These are phyloP conservation scores for Dalbergia cochinchinensis DNA, from an alignment of 306 rosid species.

Conservation along the genomic window DNA sequence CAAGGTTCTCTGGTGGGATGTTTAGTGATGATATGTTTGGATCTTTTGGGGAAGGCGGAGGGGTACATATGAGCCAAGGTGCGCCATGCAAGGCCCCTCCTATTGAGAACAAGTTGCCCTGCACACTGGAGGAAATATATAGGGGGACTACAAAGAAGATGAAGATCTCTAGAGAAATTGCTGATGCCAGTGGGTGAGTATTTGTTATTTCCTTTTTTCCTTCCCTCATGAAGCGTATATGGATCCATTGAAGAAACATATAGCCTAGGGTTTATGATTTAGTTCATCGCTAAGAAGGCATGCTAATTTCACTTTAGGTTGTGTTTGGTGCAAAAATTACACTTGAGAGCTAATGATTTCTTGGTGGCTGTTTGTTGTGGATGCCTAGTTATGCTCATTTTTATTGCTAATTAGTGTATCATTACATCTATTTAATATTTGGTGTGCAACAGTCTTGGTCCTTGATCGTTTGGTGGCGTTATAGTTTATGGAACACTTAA, in stretches of 20 bases:
- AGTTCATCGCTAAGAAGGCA: not conserved
- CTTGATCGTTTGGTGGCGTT: no score
- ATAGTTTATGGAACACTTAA: not conserved
- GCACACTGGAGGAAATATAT: conserved; percentile 69
- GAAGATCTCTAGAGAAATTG: conserved; percentile 73
- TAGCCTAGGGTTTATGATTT: not conserved
- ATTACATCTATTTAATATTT: no score
- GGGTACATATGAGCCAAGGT: conserved; percentile 54
- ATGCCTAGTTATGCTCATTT: not conserved
- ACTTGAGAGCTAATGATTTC: conserved; percentile 1
- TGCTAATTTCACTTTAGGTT: not conserved
- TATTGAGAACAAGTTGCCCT: conserved; percentile 65
- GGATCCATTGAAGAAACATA: not conserved
- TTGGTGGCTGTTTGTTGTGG: not conserved
- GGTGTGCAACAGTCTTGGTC: no score
- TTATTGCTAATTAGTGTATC: no score
- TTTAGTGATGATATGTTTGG: conserved; percentile 68
- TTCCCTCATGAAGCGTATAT: not conserved
- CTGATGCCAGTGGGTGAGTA: conserved; percentile 66
- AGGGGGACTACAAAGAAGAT: conserved; percentile 68
- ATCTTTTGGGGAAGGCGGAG: conserved; percentile 61
- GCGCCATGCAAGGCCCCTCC: conserved; percentile 64
- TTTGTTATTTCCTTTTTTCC: not conserved
- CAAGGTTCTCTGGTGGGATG: conserved; percentile 66
- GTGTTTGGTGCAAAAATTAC: not conserved